These are phyloP conservation scores for Suhomyces vadensis DNA, from an alignment of 805 yeast species.

Conservation along the genomic window DNA sequence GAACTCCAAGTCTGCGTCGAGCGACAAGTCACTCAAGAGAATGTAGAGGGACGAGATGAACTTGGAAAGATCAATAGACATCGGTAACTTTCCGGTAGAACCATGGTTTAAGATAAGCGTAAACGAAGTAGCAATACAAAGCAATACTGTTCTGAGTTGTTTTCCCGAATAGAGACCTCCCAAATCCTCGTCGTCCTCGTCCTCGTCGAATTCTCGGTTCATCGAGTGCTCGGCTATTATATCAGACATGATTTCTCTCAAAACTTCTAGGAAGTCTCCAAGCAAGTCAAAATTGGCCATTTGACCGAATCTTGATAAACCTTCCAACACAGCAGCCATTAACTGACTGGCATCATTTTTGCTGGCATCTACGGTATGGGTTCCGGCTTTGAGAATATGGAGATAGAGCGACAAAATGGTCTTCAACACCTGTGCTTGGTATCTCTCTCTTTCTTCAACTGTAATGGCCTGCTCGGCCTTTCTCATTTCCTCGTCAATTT, in stretches of 20 bases:
- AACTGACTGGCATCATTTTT: constrained; percentile 53
- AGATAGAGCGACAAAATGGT: constrained; percentile 70
- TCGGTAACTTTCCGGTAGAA: constrained; percentile 56
- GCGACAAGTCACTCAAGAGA: constrained; percentile 62
- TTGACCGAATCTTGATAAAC: constrained; percentile 85
- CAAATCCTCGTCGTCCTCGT: constrained; percentile 20
- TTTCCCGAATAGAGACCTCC: constrained; percentile 35
- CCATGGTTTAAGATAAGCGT: constrained; percentile 77
- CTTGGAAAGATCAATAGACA: constrained; percentile 67
- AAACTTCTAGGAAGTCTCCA: constrained; percentile 89
- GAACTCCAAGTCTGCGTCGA: constrained; percentile 84
- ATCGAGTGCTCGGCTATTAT: constrained; percentile 45
- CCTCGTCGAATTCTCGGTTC: constrained; percentile 21
- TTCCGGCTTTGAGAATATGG: constrained; percentile 62
- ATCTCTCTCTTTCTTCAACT: constrained; percentile 80
- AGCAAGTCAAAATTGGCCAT: constrained; percentile 89
- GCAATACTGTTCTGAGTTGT: constrained; percentile 69
- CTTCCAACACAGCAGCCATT: constrained; percentile 88
- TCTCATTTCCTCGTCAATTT: constrained; percentile 85
- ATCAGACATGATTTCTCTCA: constrained; percentile 74
- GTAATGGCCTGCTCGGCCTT: constrained; percentile 86
- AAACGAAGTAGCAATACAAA: constrained; percentile 89
- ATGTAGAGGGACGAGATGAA: constrained; percentile 77
- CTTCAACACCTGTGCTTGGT: constrained; percentile 82
- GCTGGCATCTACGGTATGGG: constrained; percentile 27